Evolutionary conservation across 306 rosid species (phyloP).

Genomic region (Castanospermum australe): DNA sequence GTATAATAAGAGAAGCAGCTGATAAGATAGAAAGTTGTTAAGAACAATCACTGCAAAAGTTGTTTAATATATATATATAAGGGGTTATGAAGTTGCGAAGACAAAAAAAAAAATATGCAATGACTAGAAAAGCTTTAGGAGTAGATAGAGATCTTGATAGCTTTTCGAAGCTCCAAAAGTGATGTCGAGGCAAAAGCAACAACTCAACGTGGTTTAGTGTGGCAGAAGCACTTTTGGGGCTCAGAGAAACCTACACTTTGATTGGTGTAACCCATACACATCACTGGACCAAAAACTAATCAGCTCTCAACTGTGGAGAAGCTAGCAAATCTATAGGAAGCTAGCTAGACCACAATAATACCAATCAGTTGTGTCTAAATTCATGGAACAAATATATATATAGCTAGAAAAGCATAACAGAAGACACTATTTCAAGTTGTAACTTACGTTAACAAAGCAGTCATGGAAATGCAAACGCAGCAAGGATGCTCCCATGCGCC

Average conservation of each 20-base stretch:
- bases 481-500: constrained; percentile 46
- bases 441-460: constrained; percentile 56
- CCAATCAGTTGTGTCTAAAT: background rate
- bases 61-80: no score
- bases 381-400: background rate
- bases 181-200: background rate
- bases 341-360: background rate
- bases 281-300: no score
- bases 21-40: no score
- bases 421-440: no score
- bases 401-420: background rate
- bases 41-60: background rate
- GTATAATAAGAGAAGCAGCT: no score
- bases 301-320: no score
- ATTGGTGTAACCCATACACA: no score
- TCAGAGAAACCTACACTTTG: no score
- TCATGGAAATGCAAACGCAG: constrained; percentile 56
- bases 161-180: background rate
- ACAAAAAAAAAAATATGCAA: no score
- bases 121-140: background rate
- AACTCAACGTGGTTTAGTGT: background rate
- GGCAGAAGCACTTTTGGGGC: background rate
- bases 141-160: background rate
- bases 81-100: no score
- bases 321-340: no score